Evolutionary conservation across 1,284 basidiomycete genomes (phyloP), one percentile per base, ranked within the genome.

Genomic region (Fomitopsis palustris): DNA sequence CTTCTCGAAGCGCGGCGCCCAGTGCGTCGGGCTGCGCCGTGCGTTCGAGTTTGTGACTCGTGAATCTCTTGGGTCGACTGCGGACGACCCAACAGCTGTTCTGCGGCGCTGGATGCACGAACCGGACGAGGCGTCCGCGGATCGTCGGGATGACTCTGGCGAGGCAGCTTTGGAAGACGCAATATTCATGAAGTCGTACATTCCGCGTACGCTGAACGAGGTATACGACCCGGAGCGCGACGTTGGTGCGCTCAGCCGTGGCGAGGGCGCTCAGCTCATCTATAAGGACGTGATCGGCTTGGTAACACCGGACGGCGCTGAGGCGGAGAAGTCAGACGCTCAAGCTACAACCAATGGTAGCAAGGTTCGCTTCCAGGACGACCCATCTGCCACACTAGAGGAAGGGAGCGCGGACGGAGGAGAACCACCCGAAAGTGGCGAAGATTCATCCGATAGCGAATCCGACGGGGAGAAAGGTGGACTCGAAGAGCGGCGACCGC

Each of bases 151-250:
- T 38, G 56, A 19, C 12, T n/a, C n/a, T 17, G 29, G 49, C 19
- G 62, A 55, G 33, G 59, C 65, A 4, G 71, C 69, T 14, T 86
- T 89, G 59, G 95, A 96, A 69, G 94, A 97, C 70, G 83, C 85
- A 9, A 86, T 98, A 17, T 98, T 98, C 78, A 76, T 93, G 73
- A 81, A 81, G 29, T 92, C 93, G 0, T 97, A 93, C 74, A 98
- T 98, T 63, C 95, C 95, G n/a, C 87, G 95, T 25, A 89, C 86
- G 14, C 78, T 98, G 33, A 93, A 93, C 63, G 93, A 97, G 68
- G 90, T 98, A 4, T 93, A 89, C 69, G 93, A 98, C 71, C 92
- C 94, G 0, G 95, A 98, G 70, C 81, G 95, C 25, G 95, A 97
- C 69, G 87, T 93, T 16, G 92, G 86, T 37, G 81, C 83, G 23